Base-by-base conservation (phyloP, 805 yeast species). In the Starmera dryadoides region DNA sequence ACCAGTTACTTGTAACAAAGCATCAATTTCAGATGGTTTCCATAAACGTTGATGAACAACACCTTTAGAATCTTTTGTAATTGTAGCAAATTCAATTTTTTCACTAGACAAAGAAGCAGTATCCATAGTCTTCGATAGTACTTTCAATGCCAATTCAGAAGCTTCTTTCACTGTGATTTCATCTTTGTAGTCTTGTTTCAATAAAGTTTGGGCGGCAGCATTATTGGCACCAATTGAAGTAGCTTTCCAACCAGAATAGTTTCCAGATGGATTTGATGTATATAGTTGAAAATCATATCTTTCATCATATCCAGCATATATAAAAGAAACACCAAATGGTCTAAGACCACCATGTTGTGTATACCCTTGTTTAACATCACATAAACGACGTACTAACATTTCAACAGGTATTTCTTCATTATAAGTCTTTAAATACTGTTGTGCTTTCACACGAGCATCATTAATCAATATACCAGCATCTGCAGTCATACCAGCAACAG, bases 271-370 rank as follows among this genome's bases (percentile, higher is more conserved):
- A 59, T 93, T 93, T 19, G 95, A 84, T 6, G 96, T 89, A 66
- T 81, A 93, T 49, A 93, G 70, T 63, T 93, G 98, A 70, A 83
- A 93, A 25, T 88, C 88, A 53, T 81, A 81, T 54, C 86, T 68
- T 39, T 87, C 91, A 60, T 93, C 98, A 56, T 81, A 83, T 7
- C 99, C 99, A 6, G 98, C 98, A 57, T 86, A 93, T 44, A 93
- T 76, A 63, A 93, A 89, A 38, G 95, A 84, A 31, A 93, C 98
- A 55, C 99, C 98, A 60, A 88, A 93, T 17, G 99, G 99, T 63
- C 99, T 82, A 55, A 93, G 74, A 29, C 98, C 98, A 58, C 99
- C 99, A 58, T 86, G 95, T 63, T 93, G 99, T 7, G 99, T 93
- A 63, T 93, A 93, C 10, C 98, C 96, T 62, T 93, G 99, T 63